phyloP scores from a whole-genome alignment of 2,329 filamentous ascomycete genomes.

The Onygenales sp. region DNA sequence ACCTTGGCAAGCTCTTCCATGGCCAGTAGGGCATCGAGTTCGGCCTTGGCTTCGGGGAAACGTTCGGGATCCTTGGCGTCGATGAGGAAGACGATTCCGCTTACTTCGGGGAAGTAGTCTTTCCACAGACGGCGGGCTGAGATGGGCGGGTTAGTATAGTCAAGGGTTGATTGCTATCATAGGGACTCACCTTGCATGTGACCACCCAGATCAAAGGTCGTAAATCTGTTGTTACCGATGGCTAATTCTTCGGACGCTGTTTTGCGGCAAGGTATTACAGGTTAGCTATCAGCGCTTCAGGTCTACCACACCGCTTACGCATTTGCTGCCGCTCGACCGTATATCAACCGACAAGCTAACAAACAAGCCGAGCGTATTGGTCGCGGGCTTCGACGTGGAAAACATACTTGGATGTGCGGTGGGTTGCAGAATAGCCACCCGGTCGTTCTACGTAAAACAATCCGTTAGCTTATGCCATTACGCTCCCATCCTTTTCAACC shows the following conservation, averaged over 20 bases:
- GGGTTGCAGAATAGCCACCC: constrained; percentile 81
- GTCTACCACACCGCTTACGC: no score
- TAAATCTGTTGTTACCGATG: constrained; percentile 89
- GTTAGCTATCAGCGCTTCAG: no score
- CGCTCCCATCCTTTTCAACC: no score
- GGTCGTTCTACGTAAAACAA: constrained; percentile 61
- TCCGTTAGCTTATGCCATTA: constrained; percentile 8
- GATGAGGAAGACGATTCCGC: constrained; percentile 93
- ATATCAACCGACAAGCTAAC: no score
- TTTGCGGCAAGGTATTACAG: no score
- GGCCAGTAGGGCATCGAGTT: constrained; percentile 86
- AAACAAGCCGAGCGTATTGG: no score
- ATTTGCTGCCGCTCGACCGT: no score
- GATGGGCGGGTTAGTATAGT: background rate
- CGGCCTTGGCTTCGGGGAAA: constrained; percentile 86
- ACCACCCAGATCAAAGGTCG: constrained; percentile 86
- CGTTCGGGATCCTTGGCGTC: constrained; percentile 97
- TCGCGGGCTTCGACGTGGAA: no score
- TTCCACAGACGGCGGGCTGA: constrained; percentile 86
- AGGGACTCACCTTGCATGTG: constrained; percentile 70
- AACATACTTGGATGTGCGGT: constrained; percentile 66
- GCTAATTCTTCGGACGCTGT: constrained; percentile 73
- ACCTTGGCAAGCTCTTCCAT: constrained; percentile 98
- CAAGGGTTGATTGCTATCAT: background rate
- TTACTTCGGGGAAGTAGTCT: constrained; percentile 94